Conservation (phyloP, 805 yeast genomes). For the Metschnikowia bowlesiae region DNA sequence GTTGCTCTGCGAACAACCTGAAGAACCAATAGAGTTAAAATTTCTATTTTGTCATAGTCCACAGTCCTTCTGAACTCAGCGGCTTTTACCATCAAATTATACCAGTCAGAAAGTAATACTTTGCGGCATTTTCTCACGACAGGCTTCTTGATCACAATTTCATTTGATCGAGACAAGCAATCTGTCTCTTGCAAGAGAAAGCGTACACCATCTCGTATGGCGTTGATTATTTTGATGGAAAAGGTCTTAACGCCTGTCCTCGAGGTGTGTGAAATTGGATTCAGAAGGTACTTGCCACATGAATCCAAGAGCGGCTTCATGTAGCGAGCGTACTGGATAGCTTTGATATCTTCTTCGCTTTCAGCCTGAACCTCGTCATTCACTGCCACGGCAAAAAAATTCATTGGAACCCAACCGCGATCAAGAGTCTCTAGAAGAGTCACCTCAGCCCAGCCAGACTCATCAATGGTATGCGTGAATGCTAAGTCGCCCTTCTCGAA, state of each 20-base stretch:
- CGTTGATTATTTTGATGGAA: constrained; percentile 53
- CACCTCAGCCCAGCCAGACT: constrained; percentile 87
- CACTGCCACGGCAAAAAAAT: constrained; percentile 57
- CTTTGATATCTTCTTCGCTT: constrained; percentile 20
- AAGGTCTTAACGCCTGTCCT: constrained; percentile 45
- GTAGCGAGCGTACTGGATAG: constrained; percentile 31
- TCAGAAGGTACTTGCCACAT: constrained; percentile 60
- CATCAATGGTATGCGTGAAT: constrained; percentile 73
- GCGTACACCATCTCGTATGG: constrained; percentile 71
- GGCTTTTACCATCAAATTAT: constrained; percentile 69
- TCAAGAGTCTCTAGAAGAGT: constrained; percentile 58
- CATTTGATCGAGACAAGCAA: constrained; percentile 71
- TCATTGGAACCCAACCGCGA: constrained; percentile 86
- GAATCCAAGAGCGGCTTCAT: constrained; percentile 53
- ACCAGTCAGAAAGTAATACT: constrained; percentile 71
- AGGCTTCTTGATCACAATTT: constrained; percentile 60
- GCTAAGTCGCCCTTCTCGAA: constrained; percentile 68
- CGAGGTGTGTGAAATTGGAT: constrained; percentile 52
- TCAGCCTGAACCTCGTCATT: constrained; percentile 21
- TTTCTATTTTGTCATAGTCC: constrained; percentile 53
- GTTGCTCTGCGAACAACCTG: constrained; percentile 65
- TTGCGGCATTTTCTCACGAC: constrained; percentile 62
- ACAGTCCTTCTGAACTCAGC: constrained; percentile 67
- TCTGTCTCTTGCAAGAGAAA: constrained; percentile 59
- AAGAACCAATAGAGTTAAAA: constrained; percentile 57